Evolutionary conservation across 352 stramenopile species (phyloP).

Genomic region (Globisporangium sylvaticum): DNA sequence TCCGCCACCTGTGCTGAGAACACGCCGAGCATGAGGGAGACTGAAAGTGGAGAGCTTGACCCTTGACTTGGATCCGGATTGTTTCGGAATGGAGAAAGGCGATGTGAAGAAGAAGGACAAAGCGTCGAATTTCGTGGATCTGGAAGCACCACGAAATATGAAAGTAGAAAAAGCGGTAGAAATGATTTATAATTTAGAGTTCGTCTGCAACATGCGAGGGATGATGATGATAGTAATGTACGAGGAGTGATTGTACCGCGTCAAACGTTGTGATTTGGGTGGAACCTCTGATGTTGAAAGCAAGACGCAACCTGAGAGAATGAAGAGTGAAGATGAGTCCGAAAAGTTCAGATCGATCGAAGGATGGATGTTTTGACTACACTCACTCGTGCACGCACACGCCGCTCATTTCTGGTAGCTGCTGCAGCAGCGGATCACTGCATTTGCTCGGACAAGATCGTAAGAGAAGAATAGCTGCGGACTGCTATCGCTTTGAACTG

Average conservation of each 20-base stretch:
- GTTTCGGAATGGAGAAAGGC: background rate
- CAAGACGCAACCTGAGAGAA: too few species aligned
- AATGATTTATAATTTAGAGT: background rate
- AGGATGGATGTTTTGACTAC: background rate
- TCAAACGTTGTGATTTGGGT: too few species aligned
- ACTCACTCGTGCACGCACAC: background rate
- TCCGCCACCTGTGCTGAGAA: background rate
- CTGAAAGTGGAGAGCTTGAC: background rate
- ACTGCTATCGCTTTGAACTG: background rate
- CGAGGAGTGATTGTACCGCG: too few species aligned
- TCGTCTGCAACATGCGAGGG: too few species aligned
- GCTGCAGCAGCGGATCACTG: background rate
- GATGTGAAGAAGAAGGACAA: background rate
- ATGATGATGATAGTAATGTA: too few species aligned
- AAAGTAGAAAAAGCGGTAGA: background rate
- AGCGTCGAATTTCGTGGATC: too few species aligned
- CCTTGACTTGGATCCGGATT: background rate
- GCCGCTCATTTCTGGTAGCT: background rate
- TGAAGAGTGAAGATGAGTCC: too few species aligned
- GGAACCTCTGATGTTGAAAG: too few species aligned
- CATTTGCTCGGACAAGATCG: conserved; percentile 16
- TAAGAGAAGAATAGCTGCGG: conserved; percentile 17
- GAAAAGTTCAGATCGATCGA: background rate
- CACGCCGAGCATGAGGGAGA: background rate
- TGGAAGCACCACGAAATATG: too few species aligned